phyloP scores from a whole-genome alignment of 2,329 filamentous ascomycete species.

The Aspergillus pseudoviridinutans region DNA sequence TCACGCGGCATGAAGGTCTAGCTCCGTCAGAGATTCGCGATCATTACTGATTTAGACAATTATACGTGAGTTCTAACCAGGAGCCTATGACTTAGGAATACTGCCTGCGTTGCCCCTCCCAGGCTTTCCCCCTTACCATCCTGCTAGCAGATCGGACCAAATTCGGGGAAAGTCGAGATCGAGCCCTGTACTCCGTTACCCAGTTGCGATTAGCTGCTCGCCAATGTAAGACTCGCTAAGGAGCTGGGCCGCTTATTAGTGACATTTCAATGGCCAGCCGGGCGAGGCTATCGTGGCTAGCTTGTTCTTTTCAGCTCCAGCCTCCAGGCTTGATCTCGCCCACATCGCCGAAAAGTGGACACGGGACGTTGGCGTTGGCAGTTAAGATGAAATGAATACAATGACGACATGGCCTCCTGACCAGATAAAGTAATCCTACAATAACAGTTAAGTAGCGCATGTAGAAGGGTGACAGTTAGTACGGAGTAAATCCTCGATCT shows the following conservation, averaged over 20 bases:
- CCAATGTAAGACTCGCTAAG: background rate
- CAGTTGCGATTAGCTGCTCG: background rate
- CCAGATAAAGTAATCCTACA: background rate
- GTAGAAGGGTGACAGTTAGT: background rate
- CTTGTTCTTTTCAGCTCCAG: conserved; percentile 15
- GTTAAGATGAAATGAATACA: background rate
- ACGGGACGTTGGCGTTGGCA: background rate
- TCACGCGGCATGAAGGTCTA: background rate
- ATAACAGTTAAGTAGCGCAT: background rate
- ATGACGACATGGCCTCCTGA: background rate
- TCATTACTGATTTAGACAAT: background rate
- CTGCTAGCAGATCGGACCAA: background rate
- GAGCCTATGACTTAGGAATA: background rate
- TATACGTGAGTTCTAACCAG: background rate
- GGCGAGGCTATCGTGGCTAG: background rate
- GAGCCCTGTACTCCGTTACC: background rate
- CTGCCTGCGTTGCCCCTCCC: background rate
- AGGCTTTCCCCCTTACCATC: background rate
- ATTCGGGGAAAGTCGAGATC: background rate
- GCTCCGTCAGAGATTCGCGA: background rate
- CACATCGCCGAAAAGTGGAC: background rate
- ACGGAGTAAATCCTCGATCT: background rate
- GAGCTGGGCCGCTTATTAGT: background rate
- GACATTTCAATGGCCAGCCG: background rate
- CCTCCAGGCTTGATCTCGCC: conserved; percentile 7